Base-by-base conservation (phyloP, 768 basidiomycete species). In the Pleurotus ostreatus region DNA sequence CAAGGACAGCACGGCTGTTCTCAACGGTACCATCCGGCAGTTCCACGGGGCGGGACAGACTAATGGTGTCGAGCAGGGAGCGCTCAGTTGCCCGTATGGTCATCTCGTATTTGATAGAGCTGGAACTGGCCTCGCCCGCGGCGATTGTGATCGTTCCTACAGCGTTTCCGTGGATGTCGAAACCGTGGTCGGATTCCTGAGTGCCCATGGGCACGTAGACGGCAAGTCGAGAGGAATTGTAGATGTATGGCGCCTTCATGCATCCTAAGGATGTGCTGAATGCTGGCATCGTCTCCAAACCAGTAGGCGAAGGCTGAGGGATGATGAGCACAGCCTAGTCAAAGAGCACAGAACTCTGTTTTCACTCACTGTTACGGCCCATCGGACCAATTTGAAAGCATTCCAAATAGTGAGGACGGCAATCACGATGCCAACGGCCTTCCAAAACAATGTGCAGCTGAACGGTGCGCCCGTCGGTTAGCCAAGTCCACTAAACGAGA, bases 201-300 rank as follows among this genome's bases (percentile, higher is more conserved):
- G 61, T 51, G 47, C 72, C 74, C 15, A 80, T 59, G 3, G 78
- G 75, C 5, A 77, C 70, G 38, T 62, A 66, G 58, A 79, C 65
- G 22, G 71, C 63, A 30, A 71, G 68, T 46, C 70, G 64, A 3
- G 70, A 67, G 9, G 67, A 70, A 23, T 78, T 72, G 66, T 81
- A 83, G 54, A 78, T 61, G 60, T 78, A 69, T 1, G 76, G 70
- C 5, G 78, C 76, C 46, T 72, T 59, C 7, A 69, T 60, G 64
- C 82, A 85, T 7, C 79, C 80, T 0, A 84, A 73, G 5, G 80
- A 80, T 3, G 67, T 74, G 66, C 79, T 76, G 69, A 76, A 85
- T 23, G 65, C 72, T 0, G 83, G 84, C 76, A 83, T 80, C n/a
- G 68, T 64, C 61, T 85, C 82, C 5, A 84, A 68, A 9, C 80